These are phyloP conservation scores for Ensete ventricosum DNA, from an alignment of 176 grass and related monocot species.

Conservation along the genomic window DNA sequence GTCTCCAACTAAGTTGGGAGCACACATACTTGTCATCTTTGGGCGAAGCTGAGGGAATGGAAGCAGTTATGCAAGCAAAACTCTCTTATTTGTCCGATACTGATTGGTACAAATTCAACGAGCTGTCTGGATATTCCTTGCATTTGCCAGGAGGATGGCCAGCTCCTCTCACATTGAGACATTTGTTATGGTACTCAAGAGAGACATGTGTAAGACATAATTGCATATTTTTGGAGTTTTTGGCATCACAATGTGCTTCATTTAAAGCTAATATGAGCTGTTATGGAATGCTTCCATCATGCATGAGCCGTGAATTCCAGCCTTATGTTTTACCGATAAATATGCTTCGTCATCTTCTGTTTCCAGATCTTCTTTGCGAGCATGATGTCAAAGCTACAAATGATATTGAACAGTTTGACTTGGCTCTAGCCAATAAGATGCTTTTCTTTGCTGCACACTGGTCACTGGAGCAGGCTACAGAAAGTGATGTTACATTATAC, in stretches of 20 bases:
- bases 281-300: slow-evolving; percentile 7
- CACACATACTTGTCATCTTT: slow-evolving; percentile 81
- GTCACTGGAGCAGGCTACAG: slow-evolving; percentile 67
- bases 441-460: slow-evolving; percentile 94
- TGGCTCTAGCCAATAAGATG: slow-evolving; percentile 44
- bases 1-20: slow-evolving; percentile 92
- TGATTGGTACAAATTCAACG: slow-evolving; percentile 31
- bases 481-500: slow-evolving; percentile 56
- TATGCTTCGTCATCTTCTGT: slow-evolving; percentile 24
- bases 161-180: slow-evolving; percentile 48
- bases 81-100: slow-evolving; percentile 48
- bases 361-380: slow-evolving; percentile 25
- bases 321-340: slow-evolving; percentile 33
- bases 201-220: slow-evolving; percentile 62
- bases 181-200: slow-evolving; percentile 74
- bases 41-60: slow-evolving; percentile 55
- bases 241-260: slow-evolving; percentile 58
- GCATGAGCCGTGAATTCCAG: slow-evolving; percentile 24
- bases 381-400: slow-evolving; percentile 16
- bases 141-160: slow-evolving; percentile 81
- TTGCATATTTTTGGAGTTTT: slow-evolving; percentile 62
- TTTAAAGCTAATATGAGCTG: slow-evolving; percentile 42
- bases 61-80: slow-evolving; percentile 51
- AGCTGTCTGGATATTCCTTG: slow-evolving; percentile 34
- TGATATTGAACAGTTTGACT: slow-evolving; percentile 32